phyloP scores from a whole-genome alignment of 768 basidiomycete genomes.

The Trametes cingulata region DNA sequence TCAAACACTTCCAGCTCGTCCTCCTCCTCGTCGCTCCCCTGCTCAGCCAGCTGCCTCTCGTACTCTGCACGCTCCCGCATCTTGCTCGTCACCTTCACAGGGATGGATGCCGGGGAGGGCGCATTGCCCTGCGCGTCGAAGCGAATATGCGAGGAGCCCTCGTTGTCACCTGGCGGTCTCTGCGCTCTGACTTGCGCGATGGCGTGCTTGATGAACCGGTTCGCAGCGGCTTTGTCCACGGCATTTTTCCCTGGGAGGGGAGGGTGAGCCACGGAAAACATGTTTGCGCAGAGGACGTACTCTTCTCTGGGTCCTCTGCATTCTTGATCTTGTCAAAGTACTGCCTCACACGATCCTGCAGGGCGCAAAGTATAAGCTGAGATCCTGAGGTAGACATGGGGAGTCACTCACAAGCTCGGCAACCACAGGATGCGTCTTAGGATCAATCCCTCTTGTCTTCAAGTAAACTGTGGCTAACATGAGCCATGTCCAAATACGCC shows the following conservation, averaged over 20 bases:
- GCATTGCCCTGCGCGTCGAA: constrained; percentile 14
- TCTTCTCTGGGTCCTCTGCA: constrained; percentile 66
- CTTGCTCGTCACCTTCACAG: constrained; percentile 65
- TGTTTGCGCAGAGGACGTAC: constrained; percentile 38
- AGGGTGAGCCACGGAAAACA: neutral
- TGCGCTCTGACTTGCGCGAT: constrained; percentile 58
- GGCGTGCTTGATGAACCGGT: constrained; percentile 82
- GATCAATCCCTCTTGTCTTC: constrained; percentile 77
- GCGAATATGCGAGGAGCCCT: constrained; percentile 22
- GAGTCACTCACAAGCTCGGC: constrained; percentile 57
- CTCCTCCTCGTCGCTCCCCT: constrained; percentile 45
- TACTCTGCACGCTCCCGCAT: constrained; percentile 72
- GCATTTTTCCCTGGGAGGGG: constrained; percentile 38
- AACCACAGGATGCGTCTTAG: constrained; percentile 74
- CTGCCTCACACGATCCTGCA: constrained; percentile 68
- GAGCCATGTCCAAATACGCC: neutral
- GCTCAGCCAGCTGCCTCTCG: constrained; percentile 52
- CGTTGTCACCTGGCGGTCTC: constrained; percentile 21
- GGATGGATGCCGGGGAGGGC: constrained; percentile 32
- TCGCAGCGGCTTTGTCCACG: constrained; percentile 80
- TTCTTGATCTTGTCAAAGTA: constrained; percentile 84
- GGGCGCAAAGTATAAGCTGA: no score
- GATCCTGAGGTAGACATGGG: neutral
- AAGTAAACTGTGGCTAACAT: constrained; percentile 61
- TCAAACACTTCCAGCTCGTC: constrained; percentile 41